Conservation (phyloP, 208 protist species). For the Tetramitus jugosus region DNA sequence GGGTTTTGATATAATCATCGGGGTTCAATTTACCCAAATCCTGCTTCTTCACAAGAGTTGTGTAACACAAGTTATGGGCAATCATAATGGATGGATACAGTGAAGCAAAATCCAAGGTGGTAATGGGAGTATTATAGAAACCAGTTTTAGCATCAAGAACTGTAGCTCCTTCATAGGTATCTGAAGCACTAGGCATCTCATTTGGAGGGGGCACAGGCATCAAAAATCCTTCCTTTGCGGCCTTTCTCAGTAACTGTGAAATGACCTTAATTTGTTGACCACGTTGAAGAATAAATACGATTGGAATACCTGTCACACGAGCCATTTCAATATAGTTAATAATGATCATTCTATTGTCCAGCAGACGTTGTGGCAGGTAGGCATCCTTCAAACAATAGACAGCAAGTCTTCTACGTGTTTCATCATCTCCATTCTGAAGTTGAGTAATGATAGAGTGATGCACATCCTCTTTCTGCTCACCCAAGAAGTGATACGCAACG, state of each 20-base stretch:
- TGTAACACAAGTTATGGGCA: slow-evolving; percentile 99
- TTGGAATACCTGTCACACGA: slow-evolving; percentile 96
- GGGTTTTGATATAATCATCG: slow-evolving; percentile 36
- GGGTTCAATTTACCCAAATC: slow-evolving; percentile 24
- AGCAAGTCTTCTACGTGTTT: slow-evolving; percentile 92
- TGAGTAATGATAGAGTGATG: slow-evolving; percentile 96
- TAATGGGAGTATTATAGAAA: slow-evolving; percentile 88
- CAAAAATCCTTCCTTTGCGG: neutral
- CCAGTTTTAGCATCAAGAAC: slow-evolving; percentile 94
- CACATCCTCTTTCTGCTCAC: slow-evolving; percentile 99
- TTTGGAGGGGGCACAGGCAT: neutral
- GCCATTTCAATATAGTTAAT: slow-evolving; percentile 99
- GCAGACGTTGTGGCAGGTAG: slow-evolving; percentile 83
- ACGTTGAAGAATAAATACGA: slow-evolving; percentile 85
- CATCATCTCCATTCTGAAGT: slow-evolving; percentile 84
- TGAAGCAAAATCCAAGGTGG: slow-evolving; percentile 98
- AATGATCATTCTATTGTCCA: slow-evolving; percentile 96
- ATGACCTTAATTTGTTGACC: slow-evolving; percentile 98
- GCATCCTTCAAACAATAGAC: slow-evolving; percentile 94
- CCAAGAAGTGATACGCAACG: slow-evolving; percentile 95
- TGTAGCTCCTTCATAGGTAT: slow-evolving; percentile 89
- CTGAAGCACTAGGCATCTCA: slow-evolving; percentile 2
- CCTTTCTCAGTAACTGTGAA: slow-evolving; percentile 48
- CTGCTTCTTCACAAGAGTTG: slow-evolving; percentile 59
- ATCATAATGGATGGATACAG: slow-evolving; percentile 99